Conservation (phyloP, 352 stramenopile species). For the Pythium angustatum region DNA sequence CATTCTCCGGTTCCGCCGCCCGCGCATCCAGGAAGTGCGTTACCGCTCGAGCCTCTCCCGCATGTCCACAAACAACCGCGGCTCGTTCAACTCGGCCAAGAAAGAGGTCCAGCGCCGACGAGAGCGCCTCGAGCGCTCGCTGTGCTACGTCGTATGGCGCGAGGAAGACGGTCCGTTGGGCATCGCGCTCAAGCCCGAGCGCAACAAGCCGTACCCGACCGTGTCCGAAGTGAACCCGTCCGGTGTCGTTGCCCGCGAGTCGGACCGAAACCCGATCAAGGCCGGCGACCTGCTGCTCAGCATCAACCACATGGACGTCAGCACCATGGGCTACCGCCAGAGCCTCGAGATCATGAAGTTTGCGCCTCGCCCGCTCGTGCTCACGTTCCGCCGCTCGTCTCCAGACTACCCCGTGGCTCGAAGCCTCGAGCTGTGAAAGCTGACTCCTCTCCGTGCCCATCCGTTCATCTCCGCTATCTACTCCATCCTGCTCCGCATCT, state of each 20-base stretch:
- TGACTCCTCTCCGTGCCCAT: neutral
- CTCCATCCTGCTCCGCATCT: neutral
- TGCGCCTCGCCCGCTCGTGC: constrained; percentile 61
- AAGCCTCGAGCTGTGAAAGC: constrained; percentile 52
- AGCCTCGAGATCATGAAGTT: constrained; percentile 64
- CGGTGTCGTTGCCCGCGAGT: constrained; percentile 34
- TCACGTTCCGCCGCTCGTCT: constrained; percentile 56
- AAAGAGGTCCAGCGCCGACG: constrained; percentile 43
- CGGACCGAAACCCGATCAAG: constrained; percentile 33
- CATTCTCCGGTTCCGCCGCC: constrained; percentile 61
- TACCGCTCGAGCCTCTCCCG: constrained; percentile 28
- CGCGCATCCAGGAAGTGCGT: constrained; percentile 45
- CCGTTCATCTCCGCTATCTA: constrained; percentile 3
- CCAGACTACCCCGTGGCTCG: constrained; percentile 33
- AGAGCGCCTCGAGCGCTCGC: constrained; percentile 51
- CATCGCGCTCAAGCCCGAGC: constrained; percentile 53
- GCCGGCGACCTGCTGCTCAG: constrained; percentile 61
- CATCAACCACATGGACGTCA: constrained; percentile 74
- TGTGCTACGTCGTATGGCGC: constrained; percentile 70
- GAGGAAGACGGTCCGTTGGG: constrained; percentile 65
- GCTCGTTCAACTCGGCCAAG: constrained; percentile 18
- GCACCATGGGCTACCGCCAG: constrained; percentile 53
- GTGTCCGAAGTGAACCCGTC: constrained; percentile 41
- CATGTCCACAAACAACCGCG: constrained; percentile 5
- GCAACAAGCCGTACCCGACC: constrained; percentile 53